phyloP scores from a whole-genome alignment of 345 rosid species.

The Erodium maritimum region DNA sequence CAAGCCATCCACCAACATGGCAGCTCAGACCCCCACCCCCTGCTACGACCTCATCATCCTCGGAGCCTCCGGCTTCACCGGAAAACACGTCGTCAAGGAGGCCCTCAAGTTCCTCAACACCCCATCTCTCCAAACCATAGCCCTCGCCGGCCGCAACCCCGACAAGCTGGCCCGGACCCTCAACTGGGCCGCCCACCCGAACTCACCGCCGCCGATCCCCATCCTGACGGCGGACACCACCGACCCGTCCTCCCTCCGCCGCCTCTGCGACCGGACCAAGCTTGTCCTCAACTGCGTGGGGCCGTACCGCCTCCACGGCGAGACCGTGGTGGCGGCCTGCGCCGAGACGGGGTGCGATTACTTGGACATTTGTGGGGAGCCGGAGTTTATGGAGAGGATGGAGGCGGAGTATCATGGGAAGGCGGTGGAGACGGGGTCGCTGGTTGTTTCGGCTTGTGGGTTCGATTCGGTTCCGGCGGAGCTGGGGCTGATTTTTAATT shows the following conservation, averaged over 20 bases:
- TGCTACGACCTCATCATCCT: background rate
- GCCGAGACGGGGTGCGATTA: constrained; percentile 46
- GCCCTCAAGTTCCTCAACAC: constrained; percentile 8
- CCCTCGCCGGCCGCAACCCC: constrained; percentile 72
- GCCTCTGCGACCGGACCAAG: constrained; percentile 53
- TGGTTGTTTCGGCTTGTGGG: constrained; percentile 3
- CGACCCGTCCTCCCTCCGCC: constrained; percentile 61
- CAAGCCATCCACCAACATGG: background rate
- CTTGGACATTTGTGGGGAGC: background rate
- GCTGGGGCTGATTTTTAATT: background rate
- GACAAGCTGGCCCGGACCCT: constrained; percentile 45
- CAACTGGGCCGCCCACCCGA: constrained; percentile 64
- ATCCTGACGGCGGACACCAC: constrained; percentile 61
- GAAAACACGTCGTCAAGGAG: background rate
- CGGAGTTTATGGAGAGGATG: background rate
- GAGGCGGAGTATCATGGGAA: background rate
- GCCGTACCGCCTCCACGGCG: constrained; percentile 68
- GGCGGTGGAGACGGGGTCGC: constrained; percentile 4
- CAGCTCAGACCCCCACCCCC: background rate
- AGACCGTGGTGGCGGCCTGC: constrained; percentile 77
- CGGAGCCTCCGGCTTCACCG: constrained; percentile 2
- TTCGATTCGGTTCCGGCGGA: constrained; percentile 6
- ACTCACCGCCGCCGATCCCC: constrained; percentile 38
- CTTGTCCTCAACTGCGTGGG: constrained; percentile 80
- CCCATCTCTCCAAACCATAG: constrained; percentile 59